Conservation (phyloP, 805 yeast species). For the Yarrowia hollandica region DNA sequence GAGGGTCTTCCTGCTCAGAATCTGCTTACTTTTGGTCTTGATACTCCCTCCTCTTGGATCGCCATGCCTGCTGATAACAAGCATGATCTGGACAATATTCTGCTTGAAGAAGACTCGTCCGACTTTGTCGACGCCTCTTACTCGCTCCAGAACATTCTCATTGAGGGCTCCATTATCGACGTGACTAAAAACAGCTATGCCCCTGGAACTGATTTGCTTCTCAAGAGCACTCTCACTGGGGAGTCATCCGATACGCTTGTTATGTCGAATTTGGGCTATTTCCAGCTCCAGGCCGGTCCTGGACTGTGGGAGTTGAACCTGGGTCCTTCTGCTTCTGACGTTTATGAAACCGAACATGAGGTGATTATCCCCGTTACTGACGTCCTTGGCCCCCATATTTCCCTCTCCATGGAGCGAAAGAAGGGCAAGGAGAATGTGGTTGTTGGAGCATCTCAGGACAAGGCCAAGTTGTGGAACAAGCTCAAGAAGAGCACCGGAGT, state of each 20-base stretch:
- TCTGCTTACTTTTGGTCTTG: slow-evolving; percentile 56
- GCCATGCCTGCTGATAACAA: slow-evolving; percentile 52
- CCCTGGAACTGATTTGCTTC: slow-evolving; percentile 51
- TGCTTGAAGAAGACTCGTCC: slow-evolving; percentile 44
- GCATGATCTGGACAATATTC: slow-evolving; percentile 65
- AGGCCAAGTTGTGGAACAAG: slow-evolving; percentile 28
- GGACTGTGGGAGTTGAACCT: slow-evolving; percentile 64
- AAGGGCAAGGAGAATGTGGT: slow-evolving; percentile 44
- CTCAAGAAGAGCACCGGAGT: slow-evolving; percentile 13
- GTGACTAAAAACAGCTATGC: slow-evolving; percentile 38
- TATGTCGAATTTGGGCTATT: slow-evolving; percentile 81
- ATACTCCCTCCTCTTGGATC: slow-evolving; percentile 70
- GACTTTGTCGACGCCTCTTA: slow-evolving; percentile 49
- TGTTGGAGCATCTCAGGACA: slow-evolving; percentile 30
- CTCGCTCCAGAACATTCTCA: slow-evolving; percentile 53
- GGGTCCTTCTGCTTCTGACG: slow-evolving; percentile 45
- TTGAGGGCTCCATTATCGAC: slow-evolving; percentile 71
- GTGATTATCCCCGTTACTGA: background rate
- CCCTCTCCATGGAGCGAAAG: slow-evolving; percentile 42
- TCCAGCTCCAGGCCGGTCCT: slow-evolving; percentile 72
- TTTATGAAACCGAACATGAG: slow-evolving; percentile 3
- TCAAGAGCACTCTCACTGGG: slow-evolving; percentile 37
- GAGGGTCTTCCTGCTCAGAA: slow-evolving; percentile 52
- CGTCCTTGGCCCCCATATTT: slow-evolving; percentile 3
- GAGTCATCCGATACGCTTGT: slow-evolving; percentile 55